Evolutionary conservation across 2,329 filamentous ascomycete species (phyloP).

Genomic region (Sporothrix pseudoabietina): DNA sequence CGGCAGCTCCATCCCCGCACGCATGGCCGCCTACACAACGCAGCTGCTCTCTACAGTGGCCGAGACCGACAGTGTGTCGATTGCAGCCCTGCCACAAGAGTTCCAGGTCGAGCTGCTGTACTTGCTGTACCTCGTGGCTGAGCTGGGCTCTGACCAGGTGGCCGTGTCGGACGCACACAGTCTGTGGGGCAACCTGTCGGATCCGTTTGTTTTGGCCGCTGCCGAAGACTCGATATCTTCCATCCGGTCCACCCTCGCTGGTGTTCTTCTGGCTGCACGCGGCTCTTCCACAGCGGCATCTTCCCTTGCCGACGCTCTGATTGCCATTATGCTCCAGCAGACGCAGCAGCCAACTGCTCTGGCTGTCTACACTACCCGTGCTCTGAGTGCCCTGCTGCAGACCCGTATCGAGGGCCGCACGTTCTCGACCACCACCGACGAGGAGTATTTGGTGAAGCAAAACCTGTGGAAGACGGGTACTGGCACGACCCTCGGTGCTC

Average conservation of each 20-base stretch:
- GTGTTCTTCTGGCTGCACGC: conserved; percentile 40
- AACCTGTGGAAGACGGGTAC: conserved; percentile 52
- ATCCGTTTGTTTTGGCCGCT: conserved; percentile 42
- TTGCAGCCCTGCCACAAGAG: conserved; percentile 46
- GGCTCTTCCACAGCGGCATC: background rate
- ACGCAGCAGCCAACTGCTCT: conserved; percentile 47
- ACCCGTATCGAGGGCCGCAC: conserved; percentile 52
- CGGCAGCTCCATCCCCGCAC: conserved; percentile 70
- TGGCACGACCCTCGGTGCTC: conserved; percentile 51
- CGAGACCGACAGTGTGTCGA: conserved; percentile 41
- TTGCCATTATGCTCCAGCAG: conserved; percentile 50
- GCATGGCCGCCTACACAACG: conserved; percentile 72
- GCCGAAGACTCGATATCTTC: conserved; percentile 50
- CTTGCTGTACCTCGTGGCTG: conserved; percentile 53
- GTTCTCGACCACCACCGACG: conserved; percentile 47
- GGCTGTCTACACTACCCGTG: conserved; percentile 57
- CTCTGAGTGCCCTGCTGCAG: conserved; percentile 54
- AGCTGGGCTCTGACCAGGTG: conserved; percentile 58
- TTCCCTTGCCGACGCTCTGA: conserved; percentile 40
- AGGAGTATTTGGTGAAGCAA: conserved; percentile 48
- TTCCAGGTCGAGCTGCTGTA: conserved; percentile 55
- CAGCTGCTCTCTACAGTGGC: conserved; percentile 52
- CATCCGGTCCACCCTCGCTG: conserved; percentile 45
- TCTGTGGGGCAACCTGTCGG: conserved; percentile 50
- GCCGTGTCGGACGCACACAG: conserved; percentile 48